Evolutionary conservation across 192 early-diverging fungal species (phyloP).

Genomic region (Backusella mclennaniae): DNA sequence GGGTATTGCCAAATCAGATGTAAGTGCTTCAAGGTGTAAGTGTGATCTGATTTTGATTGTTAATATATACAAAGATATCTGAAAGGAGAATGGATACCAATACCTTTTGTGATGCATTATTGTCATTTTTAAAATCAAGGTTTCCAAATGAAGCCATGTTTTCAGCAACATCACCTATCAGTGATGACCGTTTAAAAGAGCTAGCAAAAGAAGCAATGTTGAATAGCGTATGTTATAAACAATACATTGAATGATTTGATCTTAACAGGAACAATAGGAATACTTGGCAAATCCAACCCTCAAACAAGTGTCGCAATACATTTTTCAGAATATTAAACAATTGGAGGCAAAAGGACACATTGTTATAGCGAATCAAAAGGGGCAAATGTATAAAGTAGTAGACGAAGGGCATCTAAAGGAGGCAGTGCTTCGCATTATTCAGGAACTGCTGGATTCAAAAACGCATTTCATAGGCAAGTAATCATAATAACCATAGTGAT

Average conservation of each 20-base stretch:
- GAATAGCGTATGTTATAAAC: neutral
- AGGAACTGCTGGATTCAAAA: neutral
- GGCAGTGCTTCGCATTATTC: neutral
- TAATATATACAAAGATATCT: neutral
- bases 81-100: neutral
- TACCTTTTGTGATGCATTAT: neutral
- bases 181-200: neutral
- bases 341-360: neutral
- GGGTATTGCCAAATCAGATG: neutral
- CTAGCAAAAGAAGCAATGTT: neutral
- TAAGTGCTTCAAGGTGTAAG: neutral
- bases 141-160: neutral
- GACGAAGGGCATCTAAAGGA: neutral
- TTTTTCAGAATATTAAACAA: neutral
- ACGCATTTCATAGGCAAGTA: neutral
- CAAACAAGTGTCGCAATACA: neutral
- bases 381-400: neutral
- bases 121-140: neutral
- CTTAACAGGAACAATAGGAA: neutral
- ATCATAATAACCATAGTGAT: neutral
- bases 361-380: neutral
- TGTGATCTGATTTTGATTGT: neutral
- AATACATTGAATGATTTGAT: neutral
- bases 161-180: neutral
- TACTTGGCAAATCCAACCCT: neutral